Evolutionary conservation across 768 basidiomycete species (phyloP), one percentile per base, ranked within the genome.

Genomic region (Imleria badia): DNA sequence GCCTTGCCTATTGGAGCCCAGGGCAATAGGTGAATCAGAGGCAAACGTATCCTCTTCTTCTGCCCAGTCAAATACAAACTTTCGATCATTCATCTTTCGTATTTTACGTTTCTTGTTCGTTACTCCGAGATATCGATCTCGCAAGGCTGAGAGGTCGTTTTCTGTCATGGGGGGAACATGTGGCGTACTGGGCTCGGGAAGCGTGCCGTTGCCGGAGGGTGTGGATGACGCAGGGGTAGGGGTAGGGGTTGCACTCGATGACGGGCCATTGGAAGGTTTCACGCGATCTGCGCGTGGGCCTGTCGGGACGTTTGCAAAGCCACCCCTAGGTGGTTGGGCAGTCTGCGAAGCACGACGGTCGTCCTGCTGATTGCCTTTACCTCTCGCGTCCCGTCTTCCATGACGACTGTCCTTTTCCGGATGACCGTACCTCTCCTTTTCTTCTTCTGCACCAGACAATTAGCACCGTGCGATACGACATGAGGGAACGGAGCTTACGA

Each of bases 21-120:
- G 80, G 7, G 85, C 85, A 14, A 82, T 77, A n/a, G 87, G 86
- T 15, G 88, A 83, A 65, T 91, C 90, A 30, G 81, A 84, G 9
- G 83, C 76, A 65, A 90, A 87, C 14, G 97, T 99, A 70, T 99
- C 97, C 64, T 99, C 97, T 69, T 89, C 89, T 45, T 86, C 86
- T 66, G 96, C 94, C 97, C 97, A 99, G 70, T 98, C 97, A 66
- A 99, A 99, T n/a, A 96, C 91, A 68, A 98, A 94, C 73, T 96
- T 96, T 72, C 93, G 86, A 71, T 95, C 94, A 66, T 90, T 92
- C 83, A 91, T 93, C 75, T 94, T 95, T 51, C 93, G 86, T 62
- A 93, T 89, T 72, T 91, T 94, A 38, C 92, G 87, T 75, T 94
- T 95, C 80, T 95, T 94, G 72, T 86, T 91, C 71, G 91, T 89